Conservation (phyloP, 2,329 filamentous ascomycete species). For the Epichloe typhina region DNA sequence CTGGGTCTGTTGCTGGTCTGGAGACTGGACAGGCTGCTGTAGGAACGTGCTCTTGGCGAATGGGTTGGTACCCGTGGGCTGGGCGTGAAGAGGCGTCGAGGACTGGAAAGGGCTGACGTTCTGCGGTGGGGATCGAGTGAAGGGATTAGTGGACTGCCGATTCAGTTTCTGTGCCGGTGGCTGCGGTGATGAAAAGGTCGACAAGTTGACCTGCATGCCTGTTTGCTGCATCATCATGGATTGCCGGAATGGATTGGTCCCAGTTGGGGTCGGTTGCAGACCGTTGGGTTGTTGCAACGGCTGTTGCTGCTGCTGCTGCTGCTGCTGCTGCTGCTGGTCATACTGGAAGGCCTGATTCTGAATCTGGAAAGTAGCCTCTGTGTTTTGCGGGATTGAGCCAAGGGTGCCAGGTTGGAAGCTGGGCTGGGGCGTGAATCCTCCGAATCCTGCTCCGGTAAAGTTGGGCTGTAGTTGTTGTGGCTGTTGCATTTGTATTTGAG, state of each 20-base stretch:
- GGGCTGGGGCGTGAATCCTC: slow-evolving; percentile 60
- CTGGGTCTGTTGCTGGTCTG: slow-evolving; percentile 29
- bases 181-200: slow-evolving; percentile 27
- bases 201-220: slow-evolving; percentile 20
- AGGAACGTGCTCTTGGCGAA: slow-evolving; percentile 35
- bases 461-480: slow-evolving; percentile 29
- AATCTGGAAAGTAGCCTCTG: slow-evolving; percentile 36
- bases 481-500: slow-evolving; percentile 13
- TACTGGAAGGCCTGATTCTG: slow-evolving; percentile 12
- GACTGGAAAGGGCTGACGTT: slow-evolving; percentile 17
- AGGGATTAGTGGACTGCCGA: slow-evolving; percentile 73
- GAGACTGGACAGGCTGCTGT: slow-evolving; percentile 18
- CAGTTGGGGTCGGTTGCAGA: slow-evolving; percentile 31
- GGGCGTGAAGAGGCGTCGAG: slow-evolving; percentile 29
- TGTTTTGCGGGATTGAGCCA: slow-evolving; percentile 45
- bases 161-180: slow-evolving; percentile 28
- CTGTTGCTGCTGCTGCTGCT: slow-evolving; percentile 12
- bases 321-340: slow-evolving; percentile 11
- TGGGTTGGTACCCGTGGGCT: slow-evolving; percentile 45
- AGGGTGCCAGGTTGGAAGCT: slow-evolving; percentile 40
- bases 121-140: slow-evolving; percentile 54
- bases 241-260: slow-evolving; percentile 81
- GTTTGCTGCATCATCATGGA: slow-evolving; percentile 65
- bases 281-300: slow-evolving; percentile 28
- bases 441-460: slow-evolving; percentile 65